Evolutionary conservation across 2,329 filamentous ascomycete species (phyloP), one percentile per base, ranked within the genome.

Genomic region (Fusarium redolens): DNA sequence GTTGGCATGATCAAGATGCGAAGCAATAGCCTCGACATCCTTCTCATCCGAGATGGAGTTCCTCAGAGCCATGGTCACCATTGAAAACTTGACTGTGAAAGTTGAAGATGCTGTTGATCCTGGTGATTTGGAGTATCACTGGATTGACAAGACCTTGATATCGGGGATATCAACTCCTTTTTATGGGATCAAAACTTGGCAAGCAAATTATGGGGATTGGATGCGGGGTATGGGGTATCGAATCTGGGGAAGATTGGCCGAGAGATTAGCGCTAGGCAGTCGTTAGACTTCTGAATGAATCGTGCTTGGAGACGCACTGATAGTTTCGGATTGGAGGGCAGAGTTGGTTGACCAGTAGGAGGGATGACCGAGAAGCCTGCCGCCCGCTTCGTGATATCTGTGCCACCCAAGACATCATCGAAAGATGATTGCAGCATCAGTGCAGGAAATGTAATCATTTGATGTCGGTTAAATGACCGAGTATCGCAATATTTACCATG

Each of bases 221-320:
- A 55, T 69, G 65, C 65, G 65, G 65, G 65, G 64, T 68, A 69
- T 63, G 64, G 65, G 65, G 65, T 63, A 68, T 51, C 10, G 22
- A 62, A 28, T 68, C 67, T 69, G 65, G 65, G 65, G 65, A 69
- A 65, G 18, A 45, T 48, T 52, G 15, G n/a, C 51, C 48, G 12
- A 5, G 4, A 15, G 47, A 28, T 22, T 52, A 35, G 48, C 44
- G 30, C 63, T 41, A 38, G 37, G 15, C 31, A 20, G 17, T 6
- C 0, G 30, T 28, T 48, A 57, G 30, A 57, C n/a, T 48, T 57
- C 30, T 25, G 22, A 48, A 33, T 31, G 25, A 61, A 48, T 35
- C 66, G 51, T 56, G 43, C n/a, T 48, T 41, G 28, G 41, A 60
- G 54, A 51, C 25, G 44, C 31, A 44, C 20, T 41, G 54, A 59